These are phyloP conservation scores for Tilletia walkeri DNA, from an alignment of 1,284 basidiomycete genomes.

Conservation along the genomic window DNA sequence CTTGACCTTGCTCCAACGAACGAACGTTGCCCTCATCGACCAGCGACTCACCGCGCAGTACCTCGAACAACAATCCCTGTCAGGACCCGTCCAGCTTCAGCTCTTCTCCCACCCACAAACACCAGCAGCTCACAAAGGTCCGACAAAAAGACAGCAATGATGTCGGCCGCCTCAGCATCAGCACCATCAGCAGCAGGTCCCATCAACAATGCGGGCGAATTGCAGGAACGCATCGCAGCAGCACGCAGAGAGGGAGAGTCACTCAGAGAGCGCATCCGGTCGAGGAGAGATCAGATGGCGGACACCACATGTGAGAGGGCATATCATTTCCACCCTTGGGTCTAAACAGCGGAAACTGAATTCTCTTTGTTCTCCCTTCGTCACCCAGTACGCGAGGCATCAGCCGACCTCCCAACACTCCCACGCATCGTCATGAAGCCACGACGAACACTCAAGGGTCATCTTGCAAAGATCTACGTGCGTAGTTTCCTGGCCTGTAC, in stretches of 20 bases:
- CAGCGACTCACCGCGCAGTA: too few species aligned
- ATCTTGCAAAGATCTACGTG: constrained; percentile 92
- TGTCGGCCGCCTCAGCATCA: constrained; percentile 6
- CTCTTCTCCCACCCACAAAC: not conserved
- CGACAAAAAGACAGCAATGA: not conserved
- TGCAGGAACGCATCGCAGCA: constrained; percentile 72
- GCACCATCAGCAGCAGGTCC: constrained; percentile 7
- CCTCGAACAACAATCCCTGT: too few species aligned
- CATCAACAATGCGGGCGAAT: constrained; percentile 36
- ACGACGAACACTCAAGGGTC: constrained; percentile 88
- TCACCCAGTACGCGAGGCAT: constrained; percentile 81
- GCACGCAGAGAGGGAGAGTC: constrained; percentile 93
- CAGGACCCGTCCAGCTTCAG: not conserved
- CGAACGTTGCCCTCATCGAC: too few species aligned
- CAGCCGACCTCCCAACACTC: constrained; percentile 87
- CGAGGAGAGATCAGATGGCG: constrained; percentile 88
- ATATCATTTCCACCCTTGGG: too few species aligned
- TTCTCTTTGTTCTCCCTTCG: too few species aligned
- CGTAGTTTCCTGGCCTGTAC: not conserved
- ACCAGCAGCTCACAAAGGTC: not conserved
- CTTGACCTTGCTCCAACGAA: not conserved
- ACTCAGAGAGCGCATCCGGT: constrained; percentile 94
- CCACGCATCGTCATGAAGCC: constrained; percentile 94
- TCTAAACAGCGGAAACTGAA: too few species aligned
- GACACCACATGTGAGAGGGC: constrained; percentile 83